These are phyloP conservation scores for Schizosaccharomyces octosporus DNA, from an alignment of 805 yeast species.

Conservation along the genomic window DNA sequence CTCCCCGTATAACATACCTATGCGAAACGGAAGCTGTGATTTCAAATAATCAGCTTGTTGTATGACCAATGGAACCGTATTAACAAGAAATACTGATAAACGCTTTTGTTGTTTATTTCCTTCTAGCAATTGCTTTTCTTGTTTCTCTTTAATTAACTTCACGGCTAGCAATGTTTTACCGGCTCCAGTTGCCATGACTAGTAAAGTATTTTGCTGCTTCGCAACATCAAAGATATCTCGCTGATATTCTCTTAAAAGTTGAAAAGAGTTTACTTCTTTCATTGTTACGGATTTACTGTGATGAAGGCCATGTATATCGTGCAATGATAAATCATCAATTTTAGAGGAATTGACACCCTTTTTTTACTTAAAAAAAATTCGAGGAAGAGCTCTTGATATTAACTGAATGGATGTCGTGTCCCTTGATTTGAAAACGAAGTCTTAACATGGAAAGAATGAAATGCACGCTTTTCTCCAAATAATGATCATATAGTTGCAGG, in stretches of 20 bases:
- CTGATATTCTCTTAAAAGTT: background rate
- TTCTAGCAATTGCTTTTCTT: background rate
- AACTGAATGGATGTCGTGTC: too few species aligned
- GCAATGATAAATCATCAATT: too few species aligned
- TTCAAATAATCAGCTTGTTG: conserved; percentile 3
- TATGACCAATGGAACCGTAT: conserved; percentile 2
- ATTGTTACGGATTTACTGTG: too few species aligned
- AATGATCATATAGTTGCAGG: too few species aligned
- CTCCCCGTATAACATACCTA: conserved; percentile 2
- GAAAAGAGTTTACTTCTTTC: background rate
- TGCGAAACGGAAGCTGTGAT: background rate
- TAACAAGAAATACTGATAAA: conserved; percentile 1
- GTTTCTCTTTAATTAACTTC: background rate
- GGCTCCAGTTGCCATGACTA: background rate
- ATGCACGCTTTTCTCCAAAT: too few species aligned
- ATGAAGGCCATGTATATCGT: too few species aligned
- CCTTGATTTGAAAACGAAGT: too few species aligned
- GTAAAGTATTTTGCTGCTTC: background rate
- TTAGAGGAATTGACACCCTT: too few species aligned
- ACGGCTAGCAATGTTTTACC: conserved; percentile 1
- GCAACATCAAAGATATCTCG: background rate
- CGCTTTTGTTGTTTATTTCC: background rate
- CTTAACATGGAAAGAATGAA: too few species aligned
- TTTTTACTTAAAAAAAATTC: too few species aligned
- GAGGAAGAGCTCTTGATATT: too few species aligned